Conservation (phyloP, 805 yeast genomes). For the Maudiozyma saulgeensis region DNA sequence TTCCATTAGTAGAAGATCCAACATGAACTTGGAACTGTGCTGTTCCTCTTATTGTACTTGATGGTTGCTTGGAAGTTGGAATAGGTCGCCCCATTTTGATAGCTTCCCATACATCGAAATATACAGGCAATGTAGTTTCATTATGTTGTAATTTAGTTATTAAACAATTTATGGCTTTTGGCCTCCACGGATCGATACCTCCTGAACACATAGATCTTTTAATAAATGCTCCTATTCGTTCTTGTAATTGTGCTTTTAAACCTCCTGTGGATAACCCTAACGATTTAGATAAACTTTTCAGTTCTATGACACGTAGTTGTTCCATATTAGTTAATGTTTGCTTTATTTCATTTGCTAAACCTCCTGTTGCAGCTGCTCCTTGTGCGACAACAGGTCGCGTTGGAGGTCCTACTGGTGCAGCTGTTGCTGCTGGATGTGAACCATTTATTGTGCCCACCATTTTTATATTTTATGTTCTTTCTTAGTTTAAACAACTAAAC, state of each 20-base stretch:
- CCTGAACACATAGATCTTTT: constrained; percentile 33
- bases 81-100: constrained; percentile 7
- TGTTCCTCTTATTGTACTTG: too few relatives aligned
- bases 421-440: too few relatives aligned
- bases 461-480: background rate
- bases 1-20: too few relatives aligned
- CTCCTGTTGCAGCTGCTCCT: constrained; percentile 10
- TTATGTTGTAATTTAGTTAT: constrained; percentile 32
- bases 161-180: constrained; percentile 37
- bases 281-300: constrained; percentile 44
- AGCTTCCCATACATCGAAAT: constrained; percentile 23
- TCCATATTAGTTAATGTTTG: constrained; percentile 28
- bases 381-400: background rate
- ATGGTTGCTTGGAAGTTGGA: background rate
- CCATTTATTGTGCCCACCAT: background rate
- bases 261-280: constrained; percentile 45
- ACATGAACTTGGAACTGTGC: too few relatives aligned
- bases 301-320: constrained; percentile 39
- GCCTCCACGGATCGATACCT: constrained; percentile 35
- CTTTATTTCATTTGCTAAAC: constrained; percentile 23
- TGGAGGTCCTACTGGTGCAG: background rate
- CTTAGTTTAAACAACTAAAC: too few relatives aligned
- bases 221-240: constrained; percentile 41
- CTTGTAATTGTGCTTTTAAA: constrained; percentile 50
- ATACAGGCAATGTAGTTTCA: constrained; percentile 32